Conservation (phyloP, 129 eudicot genomes). For the Tagetes patula region DNA sequence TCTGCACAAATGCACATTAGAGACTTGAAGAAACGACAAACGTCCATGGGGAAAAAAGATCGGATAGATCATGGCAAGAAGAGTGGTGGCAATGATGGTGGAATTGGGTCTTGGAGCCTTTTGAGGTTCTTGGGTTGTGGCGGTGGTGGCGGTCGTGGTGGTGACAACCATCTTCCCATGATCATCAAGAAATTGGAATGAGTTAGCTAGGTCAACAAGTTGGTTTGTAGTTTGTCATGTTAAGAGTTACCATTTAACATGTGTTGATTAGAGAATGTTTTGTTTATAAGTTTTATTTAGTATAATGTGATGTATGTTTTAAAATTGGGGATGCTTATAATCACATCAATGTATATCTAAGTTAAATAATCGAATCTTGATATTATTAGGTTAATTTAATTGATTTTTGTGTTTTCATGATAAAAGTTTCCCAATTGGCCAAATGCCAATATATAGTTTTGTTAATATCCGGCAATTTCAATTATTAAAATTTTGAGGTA, state of each 20-base stretch:
- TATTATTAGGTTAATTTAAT: not conserved
- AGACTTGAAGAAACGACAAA: slow-evolving; percentile 56
- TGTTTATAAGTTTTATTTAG: not conserved
- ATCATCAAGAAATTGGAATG: slow-evolving; percentile 27
- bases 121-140: slow-evolving; percentile 53
- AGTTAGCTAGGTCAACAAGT: slow-evolving; percentile 25
- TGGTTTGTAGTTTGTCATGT: slow-evolving; percentile 28
- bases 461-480: slow-evolving; percentile 10
- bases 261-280: slow-evolving; percentile 25
- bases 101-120: slow-evolving; percentile 41
- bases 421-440: slow-evolving; percentile 22
- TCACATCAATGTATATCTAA: not conserved
- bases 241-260: slow-evolving; percentile 5
- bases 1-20: slow-evolving; percentile 41
- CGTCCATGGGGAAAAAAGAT: slow-evolving; percentile 19
- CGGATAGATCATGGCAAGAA: not conserved
- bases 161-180: slow-evolving; percentile 23
- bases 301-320: not conserved
- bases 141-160: slow-evolving; percentile 40
- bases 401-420: slow-evolving; percentile 4
- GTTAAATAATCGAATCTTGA: not conserved
- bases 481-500: not conserved
- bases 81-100: slow-evolving; percentile 10
- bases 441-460: slow-evolving; percentile 9
- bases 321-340: slow-evolving; percentile 13